Base-by-base conservation (phyloP, 2,329 filamentous ascomycete species). In the Arthroderma sp. region DNA sequence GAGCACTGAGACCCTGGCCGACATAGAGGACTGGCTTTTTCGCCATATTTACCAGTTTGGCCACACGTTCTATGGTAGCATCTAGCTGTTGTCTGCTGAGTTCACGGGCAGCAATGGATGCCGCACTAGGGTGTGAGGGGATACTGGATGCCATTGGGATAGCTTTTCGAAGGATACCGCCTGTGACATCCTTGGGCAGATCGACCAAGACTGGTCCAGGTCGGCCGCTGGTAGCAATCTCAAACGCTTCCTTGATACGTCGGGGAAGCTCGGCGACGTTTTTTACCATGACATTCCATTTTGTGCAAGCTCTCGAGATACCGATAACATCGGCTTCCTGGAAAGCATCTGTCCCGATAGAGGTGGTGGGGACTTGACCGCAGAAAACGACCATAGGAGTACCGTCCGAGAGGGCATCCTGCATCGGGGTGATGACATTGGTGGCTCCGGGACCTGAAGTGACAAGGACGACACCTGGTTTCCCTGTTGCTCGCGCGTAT, bases 211-310 rank as follows among this genome's bases (percentile, higher is more conserved):
- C 93, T 28, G 93, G 93, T 23, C 93, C 93, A 13, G 93, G 93
- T 53, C 93, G 83, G 60, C 93, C 93, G 66, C 86, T 93, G 43
- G 89, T 97, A 41, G 93, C 93, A 69, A 97, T 97, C 76, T 97
- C 91, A 68, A 97, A 97, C 53, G 93, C 93, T 76, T 97, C 93
- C 72, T 96, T 95, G 69, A 97, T 97, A 63, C 91, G 83, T 66
- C 88, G 83, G 54, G 93, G 93, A 57, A 98, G 79, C 74, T 98
- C 93, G 54, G 88, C 90, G 57, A 95, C 84, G 71, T 86, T 91
- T 80, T 94, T 96, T 53, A 96, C 89, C 90, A 97, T 94, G 60
- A 95, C 89, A 67, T 97, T 97, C 93, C 93, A 98, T 78, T 97
- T 97, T 65, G 91, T 96, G 79, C 91, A 96, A 19, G 91, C 85